phyloP scores from a whole-genome alignment of 1,284 basidiomycete genomes.

The Moniliophthora roreri region DNA sequence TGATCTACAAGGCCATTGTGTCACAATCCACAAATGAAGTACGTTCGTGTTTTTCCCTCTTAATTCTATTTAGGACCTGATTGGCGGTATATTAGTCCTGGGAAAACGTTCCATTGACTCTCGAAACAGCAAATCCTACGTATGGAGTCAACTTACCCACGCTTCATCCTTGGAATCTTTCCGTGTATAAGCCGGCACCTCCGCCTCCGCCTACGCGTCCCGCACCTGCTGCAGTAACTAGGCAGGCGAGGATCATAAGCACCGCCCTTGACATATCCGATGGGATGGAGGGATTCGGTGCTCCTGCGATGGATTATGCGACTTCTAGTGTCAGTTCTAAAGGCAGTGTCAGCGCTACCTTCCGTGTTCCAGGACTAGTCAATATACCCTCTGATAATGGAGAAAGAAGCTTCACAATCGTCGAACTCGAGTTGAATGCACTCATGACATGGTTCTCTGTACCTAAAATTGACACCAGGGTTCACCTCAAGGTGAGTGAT shows the following conservation, averaged over 20 bases:
- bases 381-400: conserved; percentile 30
- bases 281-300: background rate
- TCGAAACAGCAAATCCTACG: conserved; percentile 27
- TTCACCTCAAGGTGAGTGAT: conserved; percentile 28
- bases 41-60: background rate
- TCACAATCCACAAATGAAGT: conserved; percentile 33
- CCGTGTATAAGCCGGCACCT: background rate
- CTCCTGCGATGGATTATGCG: conserved; percentile 1
- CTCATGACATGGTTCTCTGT: conserved; percentile 34
- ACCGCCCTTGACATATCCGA: background rate
- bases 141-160: background rate
- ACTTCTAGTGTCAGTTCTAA: conserved; percentile 15
- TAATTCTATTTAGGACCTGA: background rate
- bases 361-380: conserved; percentile 29
- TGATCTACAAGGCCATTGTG: conserved; percentile 33
- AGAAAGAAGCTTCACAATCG: conserved; percentile 31
- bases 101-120: conserved; percentile 25
- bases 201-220: background rate
- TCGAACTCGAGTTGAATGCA: conserved; percentile 27
- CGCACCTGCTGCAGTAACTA: background rate
- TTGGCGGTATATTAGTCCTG: conserved; percentile 17
- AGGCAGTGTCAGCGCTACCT: conserved; percentile 30
- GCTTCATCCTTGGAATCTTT: conserved; percentile 1
- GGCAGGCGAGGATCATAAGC: too few species aligned
- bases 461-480: conserved; percentile 29